Conservation (phyloP, 2,329 filamentous ascomycete genomes). For the Pseudogymnoascus sp. region DNA sequence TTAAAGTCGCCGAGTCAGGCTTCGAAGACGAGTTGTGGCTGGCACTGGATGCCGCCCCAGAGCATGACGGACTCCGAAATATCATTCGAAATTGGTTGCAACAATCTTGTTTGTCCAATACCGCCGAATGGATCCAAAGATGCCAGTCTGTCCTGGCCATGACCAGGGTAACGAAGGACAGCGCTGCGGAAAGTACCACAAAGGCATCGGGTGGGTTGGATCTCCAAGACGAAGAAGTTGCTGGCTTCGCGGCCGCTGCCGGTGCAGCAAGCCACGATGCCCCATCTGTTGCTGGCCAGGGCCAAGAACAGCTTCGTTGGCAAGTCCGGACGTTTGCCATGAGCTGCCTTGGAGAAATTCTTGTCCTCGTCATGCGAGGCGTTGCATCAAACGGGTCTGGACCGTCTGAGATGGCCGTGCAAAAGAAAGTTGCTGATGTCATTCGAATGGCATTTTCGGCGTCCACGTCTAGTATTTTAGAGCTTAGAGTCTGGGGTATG, state of each 20-base stretch:
- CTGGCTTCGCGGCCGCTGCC: conserved; percentile 75
- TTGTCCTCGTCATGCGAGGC: conserved; percentile 71
- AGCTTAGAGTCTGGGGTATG: conserved; percentile 81
- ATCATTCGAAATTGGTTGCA: conserved; percentile 90
- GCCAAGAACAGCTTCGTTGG: conserved; percentile 88
- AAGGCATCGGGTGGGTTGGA: conserved; percentile 58
- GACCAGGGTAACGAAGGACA: conserved; percentile 62
- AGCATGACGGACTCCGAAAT: conserved; percentile 73
- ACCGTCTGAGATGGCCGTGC: conserved; percentile 67
- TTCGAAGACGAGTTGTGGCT: conserved; percentile 92
- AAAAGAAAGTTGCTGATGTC: conserved; percentile 80
- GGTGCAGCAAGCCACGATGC: conserved; percentile 54
- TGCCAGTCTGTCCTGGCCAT: conserved; percentile 87
- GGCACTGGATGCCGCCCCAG: conserved; percentile 68
- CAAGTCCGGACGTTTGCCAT: conserved; percentile 93
- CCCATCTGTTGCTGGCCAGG: conserved; percentile 42
- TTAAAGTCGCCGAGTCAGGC: conserved; percentile 65
- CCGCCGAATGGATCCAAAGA: conserved; percentile 76
- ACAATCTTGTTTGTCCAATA: conserved; percentile 76
- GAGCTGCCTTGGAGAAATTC: conserved; percentile 76
- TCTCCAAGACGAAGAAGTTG: conserved; percentile 90
- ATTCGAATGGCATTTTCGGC: conserved; percentile 96
- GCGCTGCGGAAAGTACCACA: conserved; percentile 37
- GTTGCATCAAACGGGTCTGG: conserved; percentile 72
- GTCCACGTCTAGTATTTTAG: conserved; percentile 85